Base-by-base conservation (phyloP, 108 stramenopile species). In the Nitzschia sp. region DNA sequence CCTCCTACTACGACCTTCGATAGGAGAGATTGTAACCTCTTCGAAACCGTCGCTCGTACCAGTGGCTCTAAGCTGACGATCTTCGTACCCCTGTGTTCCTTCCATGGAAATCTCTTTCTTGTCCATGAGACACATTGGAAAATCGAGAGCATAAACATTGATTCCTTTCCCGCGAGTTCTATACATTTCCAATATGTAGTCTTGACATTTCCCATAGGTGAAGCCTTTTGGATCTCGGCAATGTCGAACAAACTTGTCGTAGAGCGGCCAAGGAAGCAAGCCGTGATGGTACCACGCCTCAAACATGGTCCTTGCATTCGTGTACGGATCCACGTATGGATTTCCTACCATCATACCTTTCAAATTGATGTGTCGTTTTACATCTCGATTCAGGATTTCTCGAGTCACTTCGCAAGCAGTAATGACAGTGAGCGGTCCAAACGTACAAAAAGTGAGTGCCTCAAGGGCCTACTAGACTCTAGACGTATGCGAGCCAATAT, bases 121-220 rank as follows among this genome's bases (percentile, higher is more conserved):
- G 32, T 79, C 65, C 30, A 77, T 66, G 28, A 41, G 17, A 62
- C 90, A 92, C 31, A 85, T 68, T 58, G 90, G 90, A 79, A 56
- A 92, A 59, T 92, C 90, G 41, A 92, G 52, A 2, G 84, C 90
- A 63, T 92, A 92, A 9, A 82, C 79, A 79, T 88, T 87, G 47
- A 92, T 73, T 2, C 79, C 68, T 30, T 67, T 29, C 23, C 74
- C 73, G 11, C 78, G 35, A 28, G 57, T 50, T 11, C 63, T n/a
- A 32, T 53, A 67, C 83, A 89, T 84, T 11, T 31, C 30, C 3
- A 60, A 28, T 27, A 74, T 52, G 28, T 75, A 50, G 21, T 68
- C 19, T 19, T 38, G 23, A 63, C 87, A 89, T 32, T 31, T 32
- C 2, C 36, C 30, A 4, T 52, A 54, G 8, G 15, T 16, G 50